A percentile compares a stretch with the other conserved stretches of the same genome.
These are phyloP conservation scores for Metschnikowia arizonensis DNA, from an alignment of 805 yeast species.

Conservation along the genomic window DNA sequence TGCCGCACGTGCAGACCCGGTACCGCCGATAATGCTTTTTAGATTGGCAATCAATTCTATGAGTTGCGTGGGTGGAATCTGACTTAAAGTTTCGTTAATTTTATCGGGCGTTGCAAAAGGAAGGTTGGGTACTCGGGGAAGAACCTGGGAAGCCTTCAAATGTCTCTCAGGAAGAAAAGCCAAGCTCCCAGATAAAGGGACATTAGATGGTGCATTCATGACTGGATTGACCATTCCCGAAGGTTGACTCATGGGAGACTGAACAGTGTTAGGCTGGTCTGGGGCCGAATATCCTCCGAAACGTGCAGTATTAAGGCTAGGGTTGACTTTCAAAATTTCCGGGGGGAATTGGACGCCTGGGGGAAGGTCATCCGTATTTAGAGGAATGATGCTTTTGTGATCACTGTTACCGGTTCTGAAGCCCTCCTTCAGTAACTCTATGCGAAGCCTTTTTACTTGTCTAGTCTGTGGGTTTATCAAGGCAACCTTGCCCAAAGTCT, in stretches of 20 bases:
- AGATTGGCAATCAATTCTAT: constrained; percentile 66
- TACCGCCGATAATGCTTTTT: constrained; percentile 51
- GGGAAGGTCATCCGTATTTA: constrained; percentile 49
- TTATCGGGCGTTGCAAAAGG: constrained; percentile 52
- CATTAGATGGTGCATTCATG: background rate
- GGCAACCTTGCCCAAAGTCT: constrained; percentile 41
- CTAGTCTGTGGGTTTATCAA: constrained; percentile 23
- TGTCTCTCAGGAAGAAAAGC: constrained; percentile 19
- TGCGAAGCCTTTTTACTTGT: constrained; percentile 43
- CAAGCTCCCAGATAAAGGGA: background rate
- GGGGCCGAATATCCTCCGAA: constrained; percentile 4
- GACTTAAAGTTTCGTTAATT: constrained; percentile 56
- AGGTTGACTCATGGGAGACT: background rate
- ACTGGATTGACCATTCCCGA: constrained; percentile 1
- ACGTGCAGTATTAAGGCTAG: background rate
- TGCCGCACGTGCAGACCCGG: constrained; percentile 48
- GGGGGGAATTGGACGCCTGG: constrained; percentile 54
- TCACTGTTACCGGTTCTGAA: constrained; percentile 28
- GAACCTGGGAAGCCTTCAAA: constrained; percentile 49
- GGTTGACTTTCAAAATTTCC: constrained; percentile 30
- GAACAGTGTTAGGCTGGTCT: background rate
- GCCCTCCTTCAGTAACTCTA: constrained; percentile 62
- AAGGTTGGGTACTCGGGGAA: constrained; percentile 47
- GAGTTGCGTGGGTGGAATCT: constrained; percentile 66
- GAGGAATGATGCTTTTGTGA: constrained; percentile 39